Percentiles rank a stretch among this genome's conserved stretches.
Evolutionary conservation across 768 basidiomycete genomes (phyloP).

Genomic region (Leccinum fibrillosum): DNA sequence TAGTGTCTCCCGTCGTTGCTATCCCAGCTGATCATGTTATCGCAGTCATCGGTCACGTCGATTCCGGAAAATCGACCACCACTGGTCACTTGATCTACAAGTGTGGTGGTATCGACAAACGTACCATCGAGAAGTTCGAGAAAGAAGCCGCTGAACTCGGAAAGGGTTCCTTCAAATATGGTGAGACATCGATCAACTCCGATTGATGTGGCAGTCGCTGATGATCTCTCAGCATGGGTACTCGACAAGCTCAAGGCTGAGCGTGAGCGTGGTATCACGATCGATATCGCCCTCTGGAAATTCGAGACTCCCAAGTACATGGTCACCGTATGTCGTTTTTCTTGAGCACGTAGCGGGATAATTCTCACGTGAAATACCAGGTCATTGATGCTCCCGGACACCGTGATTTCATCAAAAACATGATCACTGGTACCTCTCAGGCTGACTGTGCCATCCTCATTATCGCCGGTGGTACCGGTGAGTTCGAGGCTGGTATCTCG

Average conservation of each 20-base stretch:
- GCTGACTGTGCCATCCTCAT: conserved; percentile 99
- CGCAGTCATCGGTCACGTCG: conserved; percentile 96
- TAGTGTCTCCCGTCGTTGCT: conserved; percentile 23
- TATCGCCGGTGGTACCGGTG: conserved; percentile 98
- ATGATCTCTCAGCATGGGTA: conserved; percentile 79
- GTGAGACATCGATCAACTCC: conserved; percentile 44
- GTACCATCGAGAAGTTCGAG: conserved; percentile 99
- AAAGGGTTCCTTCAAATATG: conserved; percentile 98
- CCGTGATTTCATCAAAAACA: conserved; percentile 99
- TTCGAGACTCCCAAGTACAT: conserved; percentile 99
- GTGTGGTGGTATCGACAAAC: conserved; percentile 99
- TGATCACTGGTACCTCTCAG: conserved; percentile 99
- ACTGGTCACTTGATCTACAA: conserved; percentile 99
- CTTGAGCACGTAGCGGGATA: neutral
- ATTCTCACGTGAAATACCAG: conserved; percentile 36
- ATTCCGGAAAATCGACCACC: conserved; percentile 99
- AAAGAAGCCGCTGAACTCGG: conserved; percentile 99
- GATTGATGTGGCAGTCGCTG: conserved; percentile 18
- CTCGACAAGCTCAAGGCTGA: conserved; percentile 99
- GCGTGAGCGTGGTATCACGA: conserved; percentile 99
- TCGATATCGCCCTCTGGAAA: conserved; percentile 99
- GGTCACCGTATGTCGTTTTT: conserved; percentile 68
- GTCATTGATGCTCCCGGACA: conserved; percentile 99
- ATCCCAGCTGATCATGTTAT: conserved; percentile 28
- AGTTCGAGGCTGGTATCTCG: conserved; percentile 99